Conservation (phyloP, 129 eudicot genomes). For the Ambrosia trifida region DNA sequence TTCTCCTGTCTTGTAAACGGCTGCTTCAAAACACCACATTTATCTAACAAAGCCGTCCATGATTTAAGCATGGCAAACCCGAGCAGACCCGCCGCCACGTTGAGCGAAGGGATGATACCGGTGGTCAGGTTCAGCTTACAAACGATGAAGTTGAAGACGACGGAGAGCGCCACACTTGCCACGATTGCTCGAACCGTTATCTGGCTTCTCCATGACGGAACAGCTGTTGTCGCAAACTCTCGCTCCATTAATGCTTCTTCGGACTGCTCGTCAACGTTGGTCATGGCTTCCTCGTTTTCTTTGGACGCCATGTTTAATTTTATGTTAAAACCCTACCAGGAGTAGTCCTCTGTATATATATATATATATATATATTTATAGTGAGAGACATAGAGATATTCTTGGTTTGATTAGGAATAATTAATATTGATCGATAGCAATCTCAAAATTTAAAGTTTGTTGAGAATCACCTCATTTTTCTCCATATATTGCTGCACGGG, state of each 20-base stretch:
- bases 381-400: too few species aligned
- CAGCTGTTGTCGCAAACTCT: slow-evolving; percentile 42
- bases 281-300: too few species aligned
- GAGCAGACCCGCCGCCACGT: slow-evolving; percentile 61
- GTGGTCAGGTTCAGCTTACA: slow-evolving; percentile 66
- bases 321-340: too few species aligned
- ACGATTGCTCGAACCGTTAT: slow-evolving; percentile 57
- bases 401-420: too few species aligned
- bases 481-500: too few species aligned
- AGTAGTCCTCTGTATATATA: too few species aligned
- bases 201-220: slow-evolving; percentile 60
- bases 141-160: slow-evolving; percentile 56
- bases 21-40: slow-evolving; percentile 41
- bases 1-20: slow-evolving; percentile 51
- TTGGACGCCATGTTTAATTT: too few species aligned
- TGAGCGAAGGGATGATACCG: slow-evolving; percentile 65
- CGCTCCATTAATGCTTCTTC: slow-evolving; percentile 31
- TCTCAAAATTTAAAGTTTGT: too few species aligned
- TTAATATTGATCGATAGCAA: too few species aligned
- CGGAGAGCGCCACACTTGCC: slow-evolving; percentile 47
- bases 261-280: too few species aligned
- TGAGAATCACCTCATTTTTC: too few species aligned
- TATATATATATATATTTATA: too few species aligned
- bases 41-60: slow-evolving; percentile 35
- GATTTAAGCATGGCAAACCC: slow-evolving; percentile 58